phyloP scores from a whole-genome alignment of 345 rosid genomes.

The Aegle marmelos region DNA sequence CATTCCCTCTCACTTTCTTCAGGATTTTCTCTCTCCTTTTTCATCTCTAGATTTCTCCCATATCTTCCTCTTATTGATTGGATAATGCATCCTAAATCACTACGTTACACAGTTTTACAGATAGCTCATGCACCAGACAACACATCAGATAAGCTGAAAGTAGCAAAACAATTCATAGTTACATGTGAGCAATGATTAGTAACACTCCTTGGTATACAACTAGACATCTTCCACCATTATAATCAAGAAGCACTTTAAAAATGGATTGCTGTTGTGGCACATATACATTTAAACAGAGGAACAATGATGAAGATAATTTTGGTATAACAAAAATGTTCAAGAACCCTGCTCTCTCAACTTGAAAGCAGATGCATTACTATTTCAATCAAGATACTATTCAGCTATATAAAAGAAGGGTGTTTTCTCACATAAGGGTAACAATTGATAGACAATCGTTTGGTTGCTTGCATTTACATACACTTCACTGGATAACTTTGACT shows the following conservation, averaged over 20 bases:
- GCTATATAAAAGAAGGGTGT: background rate
- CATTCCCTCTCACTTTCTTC: background rate
- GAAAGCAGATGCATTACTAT: background rate
- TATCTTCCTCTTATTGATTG: too few species aligned
- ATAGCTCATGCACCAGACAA: too few species aligned
- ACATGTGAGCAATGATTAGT: background rate
- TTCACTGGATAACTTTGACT: slow-evolving; percentile 75
- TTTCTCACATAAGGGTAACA: slow-evolving; percentile 61
- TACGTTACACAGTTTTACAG: background rate
- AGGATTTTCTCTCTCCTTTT: background rate
- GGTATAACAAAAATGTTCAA: background rate
- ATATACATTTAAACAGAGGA: too few species aligned
- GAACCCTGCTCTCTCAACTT: background rate
- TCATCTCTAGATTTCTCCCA: background rate
- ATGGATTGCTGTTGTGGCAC: too few species aligned
- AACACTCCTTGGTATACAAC: background rate
- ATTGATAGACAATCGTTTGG: slow-evolving; percentile 62
- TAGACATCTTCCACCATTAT: background rate
- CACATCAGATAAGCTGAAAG: background rate
- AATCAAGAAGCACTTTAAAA: background rate
- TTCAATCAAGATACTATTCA: background rate
- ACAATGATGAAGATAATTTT: background rate
- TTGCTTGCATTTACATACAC: slow-evolving; percentile 56
- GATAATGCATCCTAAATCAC: too few species aligned
- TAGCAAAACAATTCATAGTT: background rate